Evolutionary conservation across 371 early-diverging fungal genomes (phyloP).

Genomic region (Sanchytrium tribonematis): DNA sequence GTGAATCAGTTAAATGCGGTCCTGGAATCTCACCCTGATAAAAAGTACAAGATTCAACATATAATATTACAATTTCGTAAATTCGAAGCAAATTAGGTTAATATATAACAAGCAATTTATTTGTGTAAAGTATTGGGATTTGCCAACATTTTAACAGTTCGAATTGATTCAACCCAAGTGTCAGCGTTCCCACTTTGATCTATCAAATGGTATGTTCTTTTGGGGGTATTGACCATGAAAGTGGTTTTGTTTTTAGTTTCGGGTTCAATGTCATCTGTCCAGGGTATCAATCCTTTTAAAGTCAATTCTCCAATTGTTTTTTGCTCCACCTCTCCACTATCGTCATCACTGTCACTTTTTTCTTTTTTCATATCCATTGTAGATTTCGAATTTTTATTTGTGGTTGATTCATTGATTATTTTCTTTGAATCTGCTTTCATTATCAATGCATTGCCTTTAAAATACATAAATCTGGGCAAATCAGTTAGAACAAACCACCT

Average conservation of each 20-base stretch:
- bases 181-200: neutral
- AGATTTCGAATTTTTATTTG: neutral
- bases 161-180: neutral
- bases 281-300: neutral
- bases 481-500: neutral
- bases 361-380: neutral
- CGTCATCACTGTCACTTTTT: neutral
- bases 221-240: neutral
- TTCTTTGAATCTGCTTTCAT: neutral
- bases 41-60: no score
- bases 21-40: no score
- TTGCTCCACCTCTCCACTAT: neutral
- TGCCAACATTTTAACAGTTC: neutral
- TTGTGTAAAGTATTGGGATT: neutral
- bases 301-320: neutral
- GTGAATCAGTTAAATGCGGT: no score
- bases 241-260: neutral
- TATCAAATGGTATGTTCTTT: neutral
- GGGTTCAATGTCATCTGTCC: neutral
- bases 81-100: no score
- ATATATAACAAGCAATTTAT: no score
- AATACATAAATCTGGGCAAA: slow-evolving; percentile 1
- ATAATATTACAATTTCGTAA: no score
- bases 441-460: neutral
- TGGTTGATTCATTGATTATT: no score